These are phyloP conservation scores for Kodamaea arcana DNA, from an alignment of 1,139 yeast genomes.

Conservation along the genomic window DNA sequence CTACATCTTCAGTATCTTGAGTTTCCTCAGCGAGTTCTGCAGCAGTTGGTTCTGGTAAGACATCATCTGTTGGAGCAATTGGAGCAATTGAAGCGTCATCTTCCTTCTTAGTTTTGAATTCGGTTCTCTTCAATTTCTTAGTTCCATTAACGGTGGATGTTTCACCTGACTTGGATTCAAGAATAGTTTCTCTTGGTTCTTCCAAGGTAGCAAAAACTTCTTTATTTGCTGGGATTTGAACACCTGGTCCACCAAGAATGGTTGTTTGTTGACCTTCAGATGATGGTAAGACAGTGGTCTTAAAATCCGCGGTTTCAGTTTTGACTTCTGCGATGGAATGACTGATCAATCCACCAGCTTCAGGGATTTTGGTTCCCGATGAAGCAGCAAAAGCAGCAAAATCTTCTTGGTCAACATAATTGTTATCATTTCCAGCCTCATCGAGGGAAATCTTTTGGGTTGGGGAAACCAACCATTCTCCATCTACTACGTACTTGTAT, in stretches of 20 bases:
- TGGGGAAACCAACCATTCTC: conserved; percentile 56
- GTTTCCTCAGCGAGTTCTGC: conserved; percentile 4
- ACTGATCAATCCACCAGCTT: conserved; percentile 27
- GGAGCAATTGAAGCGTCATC: conserved; percentile 9
- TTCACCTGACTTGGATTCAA: conserved; percentile 37
- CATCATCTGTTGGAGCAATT: conserved; percentile 5
- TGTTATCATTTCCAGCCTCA: conserved; percentile 58
- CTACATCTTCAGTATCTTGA: conserved; percentile 7
- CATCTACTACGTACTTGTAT: conserved; percentile 75
- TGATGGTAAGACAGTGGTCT: conserved; percentile 56
- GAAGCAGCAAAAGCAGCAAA: conserved; percentile 14
- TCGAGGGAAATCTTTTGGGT: conserved; percentile 44
- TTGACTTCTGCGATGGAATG: conserved; percentile 34
- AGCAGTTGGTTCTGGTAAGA: conserved; percentile 7
- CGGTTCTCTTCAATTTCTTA: conserved; percentile 46
- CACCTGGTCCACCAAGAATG: conserved; percentile 58
- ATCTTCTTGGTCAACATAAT: conserved; percentile 45
- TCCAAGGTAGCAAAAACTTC: conserved; percentile 39
- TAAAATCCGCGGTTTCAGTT: conserved; percentile 24
- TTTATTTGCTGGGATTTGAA: conserved; percentile 35
- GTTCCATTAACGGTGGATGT: conserved; percentile 12
- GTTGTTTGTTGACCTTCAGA: conserved; percentile 44
- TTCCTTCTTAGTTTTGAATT: conserved; percentile 43
- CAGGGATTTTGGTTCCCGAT: conserved; percentile 34
- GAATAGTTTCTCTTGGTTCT: conserved; percentile 22